Base-by-base conservation (phyloP, 345 rosid genomes). In the Melastoma malabathricum region DNA sequence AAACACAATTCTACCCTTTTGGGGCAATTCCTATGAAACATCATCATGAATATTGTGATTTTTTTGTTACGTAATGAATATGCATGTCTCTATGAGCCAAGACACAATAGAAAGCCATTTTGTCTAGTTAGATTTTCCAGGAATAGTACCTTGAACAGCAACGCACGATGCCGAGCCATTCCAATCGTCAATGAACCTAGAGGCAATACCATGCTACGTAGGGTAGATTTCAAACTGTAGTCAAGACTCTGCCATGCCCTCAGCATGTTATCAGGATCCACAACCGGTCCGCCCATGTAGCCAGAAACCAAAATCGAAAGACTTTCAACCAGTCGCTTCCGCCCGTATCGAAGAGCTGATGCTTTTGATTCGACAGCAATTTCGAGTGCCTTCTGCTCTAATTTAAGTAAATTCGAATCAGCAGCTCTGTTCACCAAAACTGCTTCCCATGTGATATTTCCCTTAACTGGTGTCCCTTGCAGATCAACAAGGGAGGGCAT, bases 161-260 rank as follows among this genome's bases (percentile, higher is more conserved):
- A 69, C 31, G 97, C 97, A 44, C 97, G 93, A 64, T 89, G 97
- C 65, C 95, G 95, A 60, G 97, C 85, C 84, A 89, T 63, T 62
- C 97, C 95, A 47, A 89, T 77, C 49, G 83, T 89, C 57, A 89
- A 64, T 58, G 95, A 83, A 68, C 95, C 97, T 57, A 89, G 74
- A 1, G 97, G 97, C 59, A 89, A 75, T 58, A 89, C 86, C 94
- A 81, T 75, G 74, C 94, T 83, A 48, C 75, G 77, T 54, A 79
- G 81, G 52, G 88, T 85, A 50, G 82, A 72, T 72, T 72, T 89
- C 68, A 85, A 67, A 63, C 83, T 77, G 72, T 68, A 77, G 64
- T 80, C 86, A 59, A 81, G 87, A 68, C 82, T 76, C 62, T 59
- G 68, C 85, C 92, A 89, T 55, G 79, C 87, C 68, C 76, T 77